Evolutionary conservation across 139 green algal genomes (phyloP).

Genomic region (Micractinium conductrix): DNA sequence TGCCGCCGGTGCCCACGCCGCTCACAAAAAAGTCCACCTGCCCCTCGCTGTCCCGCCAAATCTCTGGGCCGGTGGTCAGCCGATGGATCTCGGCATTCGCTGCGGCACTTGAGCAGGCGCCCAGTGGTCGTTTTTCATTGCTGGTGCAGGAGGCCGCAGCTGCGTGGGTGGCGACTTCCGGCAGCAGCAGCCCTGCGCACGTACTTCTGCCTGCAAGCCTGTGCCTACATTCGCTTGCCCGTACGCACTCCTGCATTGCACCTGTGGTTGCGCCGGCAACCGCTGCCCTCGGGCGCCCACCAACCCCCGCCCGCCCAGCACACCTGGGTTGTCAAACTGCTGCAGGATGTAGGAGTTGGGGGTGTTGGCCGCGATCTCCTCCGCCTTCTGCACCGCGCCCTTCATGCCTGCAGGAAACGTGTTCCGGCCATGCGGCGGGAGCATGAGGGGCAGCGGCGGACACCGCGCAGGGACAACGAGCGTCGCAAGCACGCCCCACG

Average conservation of each 20-base stretch:
- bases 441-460: too few species aligned
- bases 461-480: too few species aligned
- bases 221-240: neutral
- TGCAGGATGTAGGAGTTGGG: slow-evolving; percentile 60
- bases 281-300: neutral
- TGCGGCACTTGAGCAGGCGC: slow-evolving; percentile 38
- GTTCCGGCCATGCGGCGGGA: too few species aligned
- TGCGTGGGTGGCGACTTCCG: too few species aligned
- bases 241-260: neutral
- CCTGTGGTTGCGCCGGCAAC: slow-evolving; percentile 38
- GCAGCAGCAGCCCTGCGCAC: too few species aligned
- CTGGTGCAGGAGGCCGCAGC: slow-evolving; percentile 69
- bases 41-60: slow-evolving; percentile 87
- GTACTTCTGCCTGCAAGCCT: slow-evolving; percentile 67
- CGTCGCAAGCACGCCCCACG: too few species aligned
- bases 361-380: slow-evolving; percentile 85
- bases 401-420: slow-evolving; percentile 44
- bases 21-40: slow-evolving; percentile 90
- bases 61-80: slow-evolving; percentile 83
- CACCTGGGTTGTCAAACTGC: slow-evolving; percentile 71
- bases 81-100: slow-evolving; percentile 82
- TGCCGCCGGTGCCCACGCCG: slow-evolving; percentile 91
- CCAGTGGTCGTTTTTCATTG: too few species aligned
- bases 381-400: slow-evolving; percentile 63
- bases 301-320: neutral